phyloP scores from a whole-genome alignment of 1,139 yeast species.

The Suhomyces ambrosiae region DNA sequence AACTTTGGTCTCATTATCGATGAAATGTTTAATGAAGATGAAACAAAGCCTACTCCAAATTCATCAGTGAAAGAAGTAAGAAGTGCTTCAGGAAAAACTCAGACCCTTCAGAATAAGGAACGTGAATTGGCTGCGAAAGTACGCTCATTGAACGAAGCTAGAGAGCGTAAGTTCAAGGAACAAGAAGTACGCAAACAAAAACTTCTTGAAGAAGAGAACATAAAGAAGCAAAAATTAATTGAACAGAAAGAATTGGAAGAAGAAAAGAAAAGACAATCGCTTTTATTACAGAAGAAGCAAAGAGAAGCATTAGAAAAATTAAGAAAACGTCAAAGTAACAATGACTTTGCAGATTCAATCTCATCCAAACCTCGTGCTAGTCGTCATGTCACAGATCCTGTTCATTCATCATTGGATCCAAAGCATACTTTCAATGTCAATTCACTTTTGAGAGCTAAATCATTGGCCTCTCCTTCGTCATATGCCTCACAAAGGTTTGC shows the following conservation, averaged over 20 bases:
- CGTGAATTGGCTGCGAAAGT: slow-evolving; percentile 36
- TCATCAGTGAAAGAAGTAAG: neutral
- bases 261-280: slow-evolving; percentile 26
- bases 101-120: slow-evolving; percentile 24
- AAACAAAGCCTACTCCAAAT: neutral
- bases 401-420: slow-evolving; percentile 42
- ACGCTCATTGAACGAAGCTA: slow-evolving; percentile 30
- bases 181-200: slow-evolving; percentile 17
- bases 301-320: slow-evolving; percentile 35
- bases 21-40: slow-evolving; percentile 18
- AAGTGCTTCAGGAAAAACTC: neutral
- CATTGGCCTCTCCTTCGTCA: slow-evolving; percentile 36
- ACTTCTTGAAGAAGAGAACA: slow-evolving; percentile 9
- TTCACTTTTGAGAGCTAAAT: slow-evolving; percentile 42
- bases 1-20: slow-evolving; percentile 34
- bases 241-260: slow-evolving; percentile 13
- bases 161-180: slow-evolving; percentile 26
- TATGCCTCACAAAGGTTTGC: slow-evolving; percentile 25
- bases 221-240: slow-evolving; percentile 11
- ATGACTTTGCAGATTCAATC: slow-evolving; percentile 24
- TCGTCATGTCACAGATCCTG: slow-evolving; percentile 23
- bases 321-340: slow-evolving; percentile 30
- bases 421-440: slow-evolving; percentile 23
- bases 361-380: slow-evolving; percentile 7
- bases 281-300: slow-evolving; percentile 31